These are phyloP conservation scores for Phytopythium sindhum DNA, from an alignment of 352 stramenopile genomes.

Conservation along the genomic window DNA sequence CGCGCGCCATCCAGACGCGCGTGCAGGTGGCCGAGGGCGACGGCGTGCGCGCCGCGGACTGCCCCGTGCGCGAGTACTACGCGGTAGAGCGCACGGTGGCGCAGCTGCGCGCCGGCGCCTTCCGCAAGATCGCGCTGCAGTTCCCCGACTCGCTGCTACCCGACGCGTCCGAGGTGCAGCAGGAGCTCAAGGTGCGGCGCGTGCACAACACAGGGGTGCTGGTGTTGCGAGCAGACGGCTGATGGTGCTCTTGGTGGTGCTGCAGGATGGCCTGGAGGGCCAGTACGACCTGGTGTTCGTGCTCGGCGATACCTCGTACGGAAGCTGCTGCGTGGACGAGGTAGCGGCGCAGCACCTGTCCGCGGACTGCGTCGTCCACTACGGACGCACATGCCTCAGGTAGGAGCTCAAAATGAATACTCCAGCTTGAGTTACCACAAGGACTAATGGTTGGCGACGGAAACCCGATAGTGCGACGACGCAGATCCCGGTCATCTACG, in stretches of 20 bases:
- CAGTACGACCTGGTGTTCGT: constrained; percentile 87
- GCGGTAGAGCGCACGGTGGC: constrained; percentile 54
- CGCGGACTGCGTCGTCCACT: constrained; percentile 94
- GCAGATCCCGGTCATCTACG: constrained; percentile 90
- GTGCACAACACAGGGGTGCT: background rate
- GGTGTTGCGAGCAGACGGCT: background rate
- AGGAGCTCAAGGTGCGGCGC: constrained; percentile 43
- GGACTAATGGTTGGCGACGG: background rate
- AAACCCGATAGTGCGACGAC: constrained; percentile 44
- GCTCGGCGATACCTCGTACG: constrained; percentile 95
- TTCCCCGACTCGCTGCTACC: constrained; percentile 93
- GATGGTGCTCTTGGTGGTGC: constrained; percentile 3
- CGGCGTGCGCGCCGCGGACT: constrained; percentile 38
- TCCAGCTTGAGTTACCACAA: too few species aligned
- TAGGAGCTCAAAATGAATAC: constrained; percentile 3
- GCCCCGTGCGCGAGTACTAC: constrained; percentile 54
- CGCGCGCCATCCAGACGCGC: constrained; percentile 64
- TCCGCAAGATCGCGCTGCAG: constrained; percentile 89
- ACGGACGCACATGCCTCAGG: constrained; percentile 92
- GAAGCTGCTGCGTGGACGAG: constrained; percentile 95
- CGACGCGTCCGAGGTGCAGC: constrained; percentile 87
- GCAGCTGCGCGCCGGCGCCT: constrained; percentile 60
- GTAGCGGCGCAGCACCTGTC: constrained; percentile 92
- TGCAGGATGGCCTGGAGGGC: constrained; percentile 29
- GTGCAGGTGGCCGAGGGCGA: constrained; percentile 54